Evolutionary conservation across 192 early-diverging fungal species (phyloP).

Genomic region (Chytriomyces sp.): DNA sequence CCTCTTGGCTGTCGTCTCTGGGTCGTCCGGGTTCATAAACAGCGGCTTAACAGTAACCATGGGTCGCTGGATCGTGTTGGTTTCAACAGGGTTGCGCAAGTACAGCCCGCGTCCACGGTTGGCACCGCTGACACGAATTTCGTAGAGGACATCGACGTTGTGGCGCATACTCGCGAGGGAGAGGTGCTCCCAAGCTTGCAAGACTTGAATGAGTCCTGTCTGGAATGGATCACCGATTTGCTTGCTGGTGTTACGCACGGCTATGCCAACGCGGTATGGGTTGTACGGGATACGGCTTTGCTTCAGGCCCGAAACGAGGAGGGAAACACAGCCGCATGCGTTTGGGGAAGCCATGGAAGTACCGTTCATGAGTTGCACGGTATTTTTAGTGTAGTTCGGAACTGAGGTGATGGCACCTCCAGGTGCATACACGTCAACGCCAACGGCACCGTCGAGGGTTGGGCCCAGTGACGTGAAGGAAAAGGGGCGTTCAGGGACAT

Average conservation of each 20-base stretch:
- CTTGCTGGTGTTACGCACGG: slow-evolving; percentile 74
- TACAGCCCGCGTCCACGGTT: slow-evolving; percentile 80
- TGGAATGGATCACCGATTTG: slow-evolving; percentile 76
- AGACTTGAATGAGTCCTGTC: slow-evolving; percentile 85
- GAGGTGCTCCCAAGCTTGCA: slow-evolving; percentile 83
- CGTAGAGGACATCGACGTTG: slow-evolving; percentile 68
- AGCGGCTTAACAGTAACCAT: slow-evolving; percentile 47
- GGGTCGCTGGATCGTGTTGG: slow-evolving; percentile 47
- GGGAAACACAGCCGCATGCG: slow-evolving; percentile 81
- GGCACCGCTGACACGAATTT: slow-evolving; percentile 31
- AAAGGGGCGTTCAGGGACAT: slow-evolving; percentile 75
- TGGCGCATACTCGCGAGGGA: slow-evolving; percentile 9
- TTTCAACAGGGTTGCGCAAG: slow-evolving; percentile 76
- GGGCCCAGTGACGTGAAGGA: slow-evolving; percentile 93
- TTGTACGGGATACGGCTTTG: slow-evolving; percentile 65
- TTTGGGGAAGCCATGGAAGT: slow-evolving; percentile 95
- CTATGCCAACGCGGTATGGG: slow-evolving; percentile 82
- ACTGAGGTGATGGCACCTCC: slow-evolving; percentile 91
- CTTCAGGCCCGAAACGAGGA: slow-evolving; percentile 83
- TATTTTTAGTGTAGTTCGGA: slow-evolving; percentile 76
- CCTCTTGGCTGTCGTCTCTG: slow-evolving; percentile 56
- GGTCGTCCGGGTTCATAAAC: slow-evolving; percentile 67
- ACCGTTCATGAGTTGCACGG: slow-evolving; percentile 83
- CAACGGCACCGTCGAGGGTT: slow-evolving; percentile 78
- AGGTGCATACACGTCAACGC: slow-evolving; percentile 68